Base-by-base conservation (phyloP, 805 yeast genomes). In the Zygotorulaspora danielsina region DNA sequence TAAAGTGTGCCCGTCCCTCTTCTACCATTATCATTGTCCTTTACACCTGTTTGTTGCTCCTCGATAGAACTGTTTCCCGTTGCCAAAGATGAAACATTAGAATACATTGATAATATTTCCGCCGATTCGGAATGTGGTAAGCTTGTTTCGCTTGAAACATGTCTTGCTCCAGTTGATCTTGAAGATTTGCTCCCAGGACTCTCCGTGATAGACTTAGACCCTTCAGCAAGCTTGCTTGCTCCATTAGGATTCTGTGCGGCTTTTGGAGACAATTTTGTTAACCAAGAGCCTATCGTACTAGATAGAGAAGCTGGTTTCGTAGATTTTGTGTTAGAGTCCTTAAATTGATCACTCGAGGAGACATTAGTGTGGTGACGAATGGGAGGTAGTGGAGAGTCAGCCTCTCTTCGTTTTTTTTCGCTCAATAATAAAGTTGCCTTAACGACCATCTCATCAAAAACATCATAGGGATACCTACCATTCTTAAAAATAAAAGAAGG, bases 381-480 rank as follows among this genome's bases (percentile, higher is more conserved):
- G 11, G 30, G 19, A n/a, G 48, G 45, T 26, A 41, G 24, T 12
- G 44, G 44, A 7, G 42, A 24, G 12, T 32, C 37, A 6, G 34
- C 29, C 16, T 36, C 43, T 28, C 32, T 46, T 16, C 45, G 43
- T 38, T 40, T 47, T 29, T 44, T 42, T 31, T 41, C 44, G 6
- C 53, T 51, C 18, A 46, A 34, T 12, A 43, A 20, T 12, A 43
- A 32, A 5, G 51, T 45, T 1, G 52, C 51, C 33, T 51, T 49
- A 1, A 37, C 30, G 19, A 50, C 53, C 49, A 53, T 42, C 29
- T 49, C 57, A 38, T 57, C 61, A 19, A 50, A 40, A 2, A 54
- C 45, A 34, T 57, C 61, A 37, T 52, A 55, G 3, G 57, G 60
- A 32, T 51, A 53, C 28, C 45, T 46, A 3, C 59, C 59, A 16